Base-by-base conservation (phyloP, 495 filamentous ascomycete genomes). In the Aspergillus egyptiacus region DNA sequence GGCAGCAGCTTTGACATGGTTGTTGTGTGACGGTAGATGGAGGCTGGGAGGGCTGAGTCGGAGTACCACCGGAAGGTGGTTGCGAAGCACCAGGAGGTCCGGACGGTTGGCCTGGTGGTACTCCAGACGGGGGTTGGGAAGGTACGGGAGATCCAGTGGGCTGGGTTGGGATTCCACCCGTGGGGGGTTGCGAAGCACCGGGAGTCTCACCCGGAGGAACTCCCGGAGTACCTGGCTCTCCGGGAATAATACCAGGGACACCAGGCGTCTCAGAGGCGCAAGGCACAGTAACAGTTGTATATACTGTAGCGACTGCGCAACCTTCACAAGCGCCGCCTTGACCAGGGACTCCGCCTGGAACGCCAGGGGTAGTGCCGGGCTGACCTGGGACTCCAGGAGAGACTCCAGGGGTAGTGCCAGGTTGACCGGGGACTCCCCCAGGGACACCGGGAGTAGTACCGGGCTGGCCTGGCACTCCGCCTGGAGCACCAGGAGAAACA, bases 1-100 rank as follows among this genome's bases (percentile, higher is more conserved):
- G 73, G 62, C 79, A 83, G 52, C 63, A 57, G 19, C 48, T 34
- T 10, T 41, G 48, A 28, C 51, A 51, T n/a, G 53, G 47, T 14
- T 50, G 46, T 36, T 48, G 6, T 13, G 48, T 28, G 48, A 50
- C 34, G 31, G 50, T 53, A 0, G 14, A 17, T 5, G 55, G 41
- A 14, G 51, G 23, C 45, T 45, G 40, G 8, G 45, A 28, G 2
- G 25, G 32, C 25, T 24, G 18, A 18, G 34, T 13, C 13, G 19
- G 13, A 14, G 19, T 14, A 28, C 23, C n/a, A 15, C 38, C 38
- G 11, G 38, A 27, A 28, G 38, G 38, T 6, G 33, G 2, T 17
- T 13, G 38, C n/a, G 25, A 23, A 5, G n/a, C 32, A 17, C 46
- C 23, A 35, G 43, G 14, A 15, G 40, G 28, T 9, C 23, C 18